phyloP scores from a whole-genome alignment of 2,329 filamentous ascomycete species.

The Amylocarpus encephaloides region DNA sequence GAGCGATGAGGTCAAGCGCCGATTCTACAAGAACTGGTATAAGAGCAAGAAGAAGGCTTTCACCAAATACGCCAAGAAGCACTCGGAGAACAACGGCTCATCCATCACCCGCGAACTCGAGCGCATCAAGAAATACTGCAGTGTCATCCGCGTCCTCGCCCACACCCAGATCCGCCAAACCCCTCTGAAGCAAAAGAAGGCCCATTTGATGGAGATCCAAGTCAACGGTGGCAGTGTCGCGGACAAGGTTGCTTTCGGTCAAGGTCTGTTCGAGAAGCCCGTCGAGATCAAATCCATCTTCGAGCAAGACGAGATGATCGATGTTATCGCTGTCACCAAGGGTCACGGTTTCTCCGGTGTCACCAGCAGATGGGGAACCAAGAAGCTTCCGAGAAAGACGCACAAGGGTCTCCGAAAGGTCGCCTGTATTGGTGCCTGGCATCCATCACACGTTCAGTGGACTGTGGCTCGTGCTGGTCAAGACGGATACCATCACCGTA shows the following conservation, averaged over 20 bases:
- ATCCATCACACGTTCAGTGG: conserved; percentile 99
- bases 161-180: conserved; percentile 99
- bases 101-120: conserved; percentile 96
- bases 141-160: conserved; percentile 95
- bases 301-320: conserved; percentile 99
- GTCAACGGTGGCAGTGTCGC: conserved; percentile 94
- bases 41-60: conserved; percentile 99
- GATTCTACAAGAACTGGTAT: conserved; percentile 99
- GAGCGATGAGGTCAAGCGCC: conserved; percentile 96
- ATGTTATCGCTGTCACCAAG: conserved; percentile 99
- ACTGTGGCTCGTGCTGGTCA: conserved; percentile 99
- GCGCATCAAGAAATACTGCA: conserved; percentile 99
- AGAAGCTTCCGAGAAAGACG: conserved; percentile 99
- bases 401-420: conserved; percentile 99
- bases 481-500: conserved; percentile 99
- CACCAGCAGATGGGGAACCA: conserved; percentile 97
- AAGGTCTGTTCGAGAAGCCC: conserved; percentile 98
- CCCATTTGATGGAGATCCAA: conserved; percentile 99
- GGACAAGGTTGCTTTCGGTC: conserved; percentile 95
- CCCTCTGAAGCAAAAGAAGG: conserved; percentile 99
- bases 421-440: conserved; percentile 99
- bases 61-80: conserved; percentile 99
- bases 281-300: conserved; percentile 90
- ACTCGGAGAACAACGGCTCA: conserved; percentile 86
- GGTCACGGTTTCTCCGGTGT: conserved; percentile 98